Conservation (phyloP, 495 filamentous ascomycete species). For the Penicillium lagena region DNA sequence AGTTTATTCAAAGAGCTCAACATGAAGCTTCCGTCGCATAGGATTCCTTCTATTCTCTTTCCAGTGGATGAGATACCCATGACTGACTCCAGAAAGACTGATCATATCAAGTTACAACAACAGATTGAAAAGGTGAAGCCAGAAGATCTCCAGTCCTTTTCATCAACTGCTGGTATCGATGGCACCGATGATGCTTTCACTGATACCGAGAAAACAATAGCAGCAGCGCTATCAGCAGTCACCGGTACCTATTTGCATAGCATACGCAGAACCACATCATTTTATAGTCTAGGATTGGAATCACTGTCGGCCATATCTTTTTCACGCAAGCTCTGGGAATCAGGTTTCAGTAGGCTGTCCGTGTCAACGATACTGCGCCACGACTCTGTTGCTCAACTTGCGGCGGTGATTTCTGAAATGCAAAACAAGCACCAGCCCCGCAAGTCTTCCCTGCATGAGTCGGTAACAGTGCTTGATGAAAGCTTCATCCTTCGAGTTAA, state of each 20-base stretch:
- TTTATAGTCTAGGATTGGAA: constrained; percentile 66
- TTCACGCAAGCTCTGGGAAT: constrained; percentile 41
- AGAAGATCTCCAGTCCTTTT: constrained; percentile 18
- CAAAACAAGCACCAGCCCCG: constrained; percentile 1
- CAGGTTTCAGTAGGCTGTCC: constrained; percentile 36
- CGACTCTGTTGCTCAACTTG: constrained; percentile 51
- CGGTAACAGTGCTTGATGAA: constrained; percentile 6
- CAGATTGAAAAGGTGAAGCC: constrained; percentile 19
- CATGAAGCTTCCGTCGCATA: constrained; percentile 52
- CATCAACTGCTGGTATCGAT: constrained; percentile 1
- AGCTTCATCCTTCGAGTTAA: constrained; percentile 5
- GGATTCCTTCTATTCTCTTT: constrained; percentile 63
- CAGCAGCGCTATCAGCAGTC: constrained; percentile 42
- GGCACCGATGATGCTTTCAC: constrained; percentile 26
- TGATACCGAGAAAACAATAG: constrained; percentile 36
- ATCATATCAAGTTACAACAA: constrained; percentile 38
- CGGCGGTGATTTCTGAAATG: constrained; percentile 20
- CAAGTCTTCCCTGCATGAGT: background rate
- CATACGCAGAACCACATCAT: constrained; percentile 44
- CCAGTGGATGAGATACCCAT: constrained; percentile 57
- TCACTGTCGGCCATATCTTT: constrained; percentile 74
- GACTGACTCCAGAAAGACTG: constrained; percentile 58
- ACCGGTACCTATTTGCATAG: constrained; percentile 32
- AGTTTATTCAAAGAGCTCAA: constrained; percentile 34
- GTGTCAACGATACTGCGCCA: constrained; percentile 61